phyloP scores from a whole-genome alignment of 1,139 yeast species.

The Suhomyces taliae region DNA sequence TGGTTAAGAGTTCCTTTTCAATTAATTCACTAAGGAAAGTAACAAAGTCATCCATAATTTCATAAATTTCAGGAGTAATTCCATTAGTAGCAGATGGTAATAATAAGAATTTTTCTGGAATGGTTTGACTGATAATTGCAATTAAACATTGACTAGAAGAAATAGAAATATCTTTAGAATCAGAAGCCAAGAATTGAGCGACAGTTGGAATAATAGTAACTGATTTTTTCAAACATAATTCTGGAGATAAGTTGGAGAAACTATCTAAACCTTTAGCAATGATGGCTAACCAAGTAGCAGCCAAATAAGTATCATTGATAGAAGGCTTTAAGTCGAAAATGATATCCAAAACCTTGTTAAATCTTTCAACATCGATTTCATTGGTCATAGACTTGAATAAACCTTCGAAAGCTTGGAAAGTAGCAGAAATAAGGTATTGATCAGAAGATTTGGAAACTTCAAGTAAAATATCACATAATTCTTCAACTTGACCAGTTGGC shows the following conservation, averaged over 20 bases:
- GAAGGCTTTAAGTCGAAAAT: constrained; percentile 83
- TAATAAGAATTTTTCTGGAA: constrained; percentile 60
- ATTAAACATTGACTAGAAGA: constrained; percentile 87
- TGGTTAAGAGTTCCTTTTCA: constrained; percentile 60
- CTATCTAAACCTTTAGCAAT: constrained; percentile 83
- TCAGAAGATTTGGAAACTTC: constrained; percentile 81
- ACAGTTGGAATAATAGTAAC: constrained; percentile 60
- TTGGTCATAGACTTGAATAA: constrained; percentile 75
- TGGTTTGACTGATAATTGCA: constrained; percentile 66
- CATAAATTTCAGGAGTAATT: constrained; percentile 47
- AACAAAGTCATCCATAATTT: constrained; percentile 55
- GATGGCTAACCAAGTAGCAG: constrained; percentile 95
- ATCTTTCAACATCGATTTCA: constrained; percentile 61
- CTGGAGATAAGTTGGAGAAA: constrained; percentile 60
- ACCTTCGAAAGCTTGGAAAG: constrained; percentile 85
- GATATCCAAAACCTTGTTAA: constrained; percentile 62
- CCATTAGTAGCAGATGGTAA: constrained; percentile 45
- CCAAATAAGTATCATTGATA: constrained; percentile 75
- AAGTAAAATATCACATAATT: constrained; percentile 72
- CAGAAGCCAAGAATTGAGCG: constrained; percentile 64
- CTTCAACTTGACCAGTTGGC: constrained; percentile 72
- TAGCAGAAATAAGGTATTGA: constrained; percentile 75
- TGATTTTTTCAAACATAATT: constrained; percentile 54
- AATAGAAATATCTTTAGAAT: constrained; percentile 61
- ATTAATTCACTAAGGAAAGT: constrained; percentile 49